phyloP scores from a whole-genome alignment of 306 rosid genomes.

The Casuarina cunninghamiana region DNA sequence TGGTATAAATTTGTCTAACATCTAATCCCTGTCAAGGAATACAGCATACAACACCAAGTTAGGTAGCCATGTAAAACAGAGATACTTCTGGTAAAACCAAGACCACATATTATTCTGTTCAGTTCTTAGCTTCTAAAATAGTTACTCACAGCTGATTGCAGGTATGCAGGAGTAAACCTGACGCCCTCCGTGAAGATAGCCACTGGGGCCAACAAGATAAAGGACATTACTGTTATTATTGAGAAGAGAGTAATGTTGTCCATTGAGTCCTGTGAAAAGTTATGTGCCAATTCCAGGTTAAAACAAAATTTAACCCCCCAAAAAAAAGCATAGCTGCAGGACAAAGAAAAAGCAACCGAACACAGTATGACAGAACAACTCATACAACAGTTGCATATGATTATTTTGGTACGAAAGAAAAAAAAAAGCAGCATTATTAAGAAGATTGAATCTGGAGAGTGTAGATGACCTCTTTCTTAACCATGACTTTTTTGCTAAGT shows the following conservation, averaged over 20 bases:
- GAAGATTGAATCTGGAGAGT: slow-evolving; percentile 9
- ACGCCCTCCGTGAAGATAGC: slow-evolving; percentile 75
- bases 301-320: neutral
- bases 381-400: slow-evolving; percentile 6
- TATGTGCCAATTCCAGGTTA: slow-evolving; percentile 16
- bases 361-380: slow-evolving; percentile 12
- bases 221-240: slow-evolving; percentile 86
- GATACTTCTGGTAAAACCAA: slow-evolving; percentile 20
- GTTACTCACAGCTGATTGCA: slow-evolving; percentile 75
- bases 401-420: neutral
- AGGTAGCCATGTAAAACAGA: neutral
- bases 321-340: neutral
- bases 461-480: slow-evolving; percentile 60
- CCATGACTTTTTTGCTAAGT: slow-evolving; percentile 96
- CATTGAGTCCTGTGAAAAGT: slow-evolving; percentile 64
- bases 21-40: slow-evolving; percentile 67
- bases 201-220: slow-evolving; percentile 71
- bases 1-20: slow-evolving; percentile 55
- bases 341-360: neutral
- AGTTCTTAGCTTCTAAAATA: slow-evolving; percentile 16
- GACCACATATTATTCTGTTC: slow-evolving; percentile 3
- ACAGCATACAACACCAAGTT: slow-evolving; percentile 13
- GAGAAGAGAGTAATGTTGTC: slow-evolving; percentile 98
- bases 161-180: slow-evolving; percentile 73
- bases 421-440: slow-evolving; percentile 6